Conservation (phyloP, 805 yeast genomes). For the Kodamaea sagamina region DNA sequence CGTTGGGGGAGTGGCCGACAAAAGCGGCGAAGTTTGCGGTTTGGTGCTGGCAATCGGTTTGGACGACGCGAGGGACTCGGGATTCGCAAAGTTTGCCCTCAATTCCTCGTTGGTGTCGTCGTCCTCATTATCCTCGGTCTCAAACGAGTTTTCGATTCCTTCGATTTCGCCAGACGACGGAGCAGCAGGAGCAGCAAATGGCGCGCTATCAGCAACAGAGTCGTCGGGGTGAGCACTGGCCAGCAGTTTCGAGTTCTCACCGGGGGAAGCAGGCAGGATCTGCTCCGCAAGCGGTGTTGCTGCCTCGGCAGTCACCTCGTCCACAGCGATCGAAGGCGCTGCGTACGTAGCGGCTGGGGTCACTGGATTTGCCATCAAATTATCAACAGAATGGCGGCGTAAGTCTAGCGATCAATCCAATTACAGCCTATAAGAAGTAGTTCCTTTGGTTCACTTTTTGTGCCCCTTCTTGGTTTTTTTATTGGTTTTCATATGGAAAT, state of each 20-base stretch:
- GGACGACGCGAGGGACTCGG: neutral
- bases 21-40: constrained; percentile 73
- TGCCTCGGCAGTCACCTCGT: constrained; percentile 9
- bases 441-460: constrained; percentile 6
- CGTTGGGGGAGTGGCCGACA: constrained; percentile 87
- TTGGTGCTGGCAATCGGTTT: constrained; percentile 16
- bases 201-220: neutral
- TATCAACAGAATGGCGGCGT: neutral
- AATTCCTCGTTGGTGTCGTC: constrained; percentile 11
- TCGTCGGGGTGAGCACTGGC: neutral
- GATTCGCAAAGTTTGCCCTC: constrained; percentile 16
- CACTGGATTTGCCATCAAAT: constrained; percentile 12
- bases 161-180: constrained; percentile 2
- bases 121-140: constrained; percentile 13
- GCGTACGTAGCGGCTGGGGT: constrained; percentile 9
- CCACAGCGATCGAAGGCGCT: constrained; percentile 8
- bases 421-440: constrained; percentile 5
- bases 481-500: constrained; percentile 2
- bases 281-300: neutral
- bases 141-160: constrained; percentile 4
- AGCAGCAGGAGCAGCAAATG: neutral
- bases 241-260: neutral
- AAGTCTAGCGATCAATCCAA: constrained; percentile 2
- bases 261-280: neutral
- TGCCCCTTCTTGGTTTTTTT: constrained; percentile 7